phyloP scores from a whole-genome alignment of 2,329 filamentous ascomycete species.

The Penicillium sp. region DNA sequence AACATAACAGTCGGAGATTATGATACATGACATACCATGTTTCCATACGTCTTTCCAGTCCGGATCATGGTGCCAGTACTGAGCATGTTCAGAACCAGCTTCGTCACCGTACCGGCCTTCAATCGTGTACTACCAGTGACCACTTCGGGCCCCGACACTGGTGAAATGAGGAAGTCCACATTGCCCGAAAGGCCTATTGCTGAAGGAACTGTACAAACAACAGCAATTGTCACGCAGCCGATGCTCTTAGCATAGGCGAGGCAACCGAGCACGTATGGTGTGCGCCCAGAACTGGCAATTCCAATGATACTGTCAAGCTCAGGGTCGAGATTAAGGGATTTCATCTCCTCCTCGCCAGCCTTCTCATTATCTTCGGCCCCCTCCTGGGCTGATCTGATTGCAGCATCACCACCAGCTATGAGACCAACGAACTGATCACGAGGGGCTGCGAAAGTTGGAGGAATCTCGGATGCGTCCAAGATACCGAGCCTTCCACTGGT shows the following conservation, averaged over 20 bases:
- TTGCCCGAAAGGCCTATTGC: constrained; percentile 28
- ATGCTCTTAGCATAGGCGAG: constrained; percentile 37
- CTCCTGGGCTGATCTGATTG: constrained; percentile 44
- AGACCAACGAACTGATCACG: constrained; percentile 42
- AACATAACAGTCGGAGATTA: neutral
- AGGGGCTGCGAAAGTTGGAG: constrained; percentile 44
- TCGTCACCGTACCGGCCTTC: constrained; percentile 49
- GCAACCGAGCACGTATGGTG: constrained; percentile 45
- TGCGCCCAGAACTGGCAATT: constrained; percentile 47
- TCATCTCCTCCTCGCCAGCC: constrained; percentile 34
- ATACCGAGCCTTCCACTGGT: constrained; percentile 47
- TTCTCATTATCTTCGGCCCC: constrained; percentile 43
- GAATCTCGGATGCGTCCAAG: constrained; percentile 46
- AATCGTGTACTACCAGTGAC: constrained; percentile 49
- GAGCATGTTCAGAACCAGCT: constrained; percentile 48
- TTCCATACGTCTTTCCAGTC: constrained; percentile 45
- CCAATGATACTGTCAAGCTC: constrained; percentile 42
- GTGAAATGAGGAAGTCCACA: constrained; percentile 37
- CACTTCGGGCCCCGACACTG: constrained; percentile 46
- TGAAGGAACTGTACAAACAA: constrained; percentile 42
- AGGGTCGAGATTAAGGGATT: constrained; percentile 28
- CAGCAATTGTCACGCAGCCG: constrained; percentile 40
- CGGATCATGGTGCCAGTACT: constrained; percentile 46
- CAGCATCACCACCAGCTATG: constrained; percentile 45
- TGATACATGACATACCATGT: constrained; percentile 35